These are phyloP conservation scores for Dendrocalamus latiflorus DNA, from an alignment of 202 grass and related monocot genomes.

Conservation along the genomic window DNA sequence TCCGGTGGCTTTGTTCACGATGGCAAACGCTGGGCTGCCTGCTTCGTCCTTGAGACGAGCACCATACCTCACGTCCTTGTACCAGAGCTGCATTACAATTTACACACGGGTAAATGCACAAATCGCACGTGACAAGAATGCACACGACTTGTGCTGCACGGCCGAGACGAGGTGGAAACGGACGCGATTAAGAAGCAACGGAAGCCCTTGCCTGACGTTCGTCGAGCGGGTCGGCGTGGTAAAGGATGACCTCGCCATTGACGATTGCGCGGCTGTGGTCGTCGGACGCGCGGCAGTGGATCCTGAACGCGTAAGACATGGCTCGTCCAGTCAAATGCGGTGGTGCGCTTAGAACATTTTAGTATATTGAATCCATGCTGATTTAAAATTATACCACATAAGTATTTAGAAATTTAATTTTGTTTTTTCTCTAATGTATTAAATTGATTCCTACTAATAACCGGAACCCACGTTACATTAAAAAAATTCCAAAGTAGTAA, in stretches of 20 bases:
- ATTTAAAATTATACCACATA: too few relatives aligned
- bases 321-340: background rate
- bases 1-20: slow-evolving; percentile 21
- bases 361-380: too few relatives aligned
- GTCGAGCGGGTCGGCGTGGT: background rate
- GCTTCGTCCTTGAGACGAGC: slow-evolving; percentile 11
- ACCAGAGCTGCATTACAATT: background rate
- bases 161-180: background rate
- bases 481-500: too few relatives aligned
- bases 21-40: background rate
- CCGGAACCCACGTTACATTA: too few relatives aligned
- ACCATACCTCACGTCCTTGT: background rate
- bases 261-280: background rate
- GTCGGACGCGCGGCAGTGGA: slow-evolving; percentile 14
- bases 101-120: too few relatives aligned
- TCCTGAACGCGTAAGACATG: slow-evolving; percentile 14
- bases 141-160: background rate
- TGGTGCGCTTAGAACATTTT: background rate
- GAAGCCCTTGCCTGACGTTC: slow-evolving; percentile 3
- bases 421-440: too few relatives aligned
- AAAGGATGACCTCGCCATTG: background rate
- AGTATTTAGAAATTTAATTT: too few relatives aligned
- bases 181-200: background rate
- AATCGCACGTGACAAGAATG: background rate
- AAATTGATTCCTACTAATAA: too few relatives aligned